These are phyloP conservation scores for Cadophora sp. DNA, from an alignment of 2,329 filamentous ascomycete species.

Conservation along the genomic window DNA sequence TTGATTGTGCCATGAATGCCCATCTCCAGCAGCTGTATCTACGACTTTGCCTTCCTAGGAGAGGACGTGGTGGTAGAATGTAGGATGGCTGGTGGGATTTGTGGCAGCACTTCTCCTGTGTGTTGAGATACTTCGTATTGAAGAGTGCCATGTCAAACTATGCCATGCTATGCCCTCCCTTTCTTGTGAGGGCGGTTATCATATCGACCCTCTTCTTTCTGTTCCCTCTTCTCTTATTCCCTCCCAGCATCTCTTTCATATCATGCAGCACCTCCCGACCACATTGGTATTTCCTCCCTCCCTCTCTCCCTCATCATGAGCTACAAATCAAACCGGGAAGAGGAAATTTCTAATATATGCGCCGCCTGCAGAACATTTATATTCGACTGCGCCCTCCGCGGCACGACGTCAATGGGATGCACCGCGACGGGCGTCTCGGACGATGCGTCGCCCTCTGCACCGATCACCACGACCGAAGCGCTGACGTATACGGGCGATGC, in stretches of 20 bases:
- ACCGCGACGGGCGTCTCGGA: conserved; percentile 22
- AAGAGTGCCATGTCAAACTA: too few species aligned
- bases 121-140: neutral
- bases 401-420: conserved; percentile 27
- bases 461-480: conserved; percentile 14
- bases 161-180: neutral
- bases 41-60: too few species aligned
- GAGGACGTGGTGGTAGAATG: too few species aligned
- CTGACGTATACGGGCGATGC: conserved; percentile 21
- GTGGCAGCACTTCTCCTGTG: too few species aligned
- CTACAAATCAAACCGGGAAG: neutral
- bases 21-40: too few species aligned
- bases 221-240: neutral
- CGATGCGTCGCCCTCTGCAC: conserved; percentile 4
- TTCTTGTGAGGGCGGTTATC: neutral
- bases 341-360: neutral
- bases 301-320: neutral
- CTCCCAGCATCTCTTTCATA: too few species aligned
- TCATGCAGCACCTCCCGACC: too few species aligned
- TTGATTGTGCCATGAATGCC: too few species aligned
- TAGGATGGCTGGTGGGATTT: too few species aligned
- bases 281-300: neutral
- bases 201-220: neutral
- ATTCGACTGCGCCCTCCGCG: conserved; percentile 17
- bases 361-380: conserved; percentile 11